Conservation (phyloP, 1,139 yeast species). For the Saccharomyces pastorianus region DNA sequence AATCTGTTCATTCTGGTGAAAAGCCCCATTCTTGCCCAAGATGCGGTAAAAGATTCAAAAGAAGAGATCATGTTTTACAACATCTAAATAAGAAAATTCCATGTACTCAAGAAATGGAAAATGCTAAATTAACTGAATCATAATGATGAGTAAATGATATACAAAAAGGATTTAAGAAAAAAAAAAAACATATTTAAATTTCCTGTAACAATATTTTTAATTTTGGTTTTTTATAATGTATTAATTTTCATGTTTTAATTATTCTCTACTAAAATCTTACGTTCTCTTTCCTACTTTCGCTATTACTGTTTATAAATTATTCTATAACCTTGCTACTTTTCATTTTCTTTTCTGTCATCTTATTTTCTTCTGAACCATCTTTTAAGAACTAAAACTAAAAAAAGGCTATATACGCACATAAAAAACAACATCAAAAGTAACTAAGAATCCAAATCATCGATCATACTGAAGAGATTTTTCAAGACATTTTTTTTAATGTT, state of each 20-base stretch:
- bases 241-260: background rate
- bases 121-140: conserved; percentile 8
- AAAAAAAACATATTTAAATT: background rate
- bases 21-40: conserved; percentile 30
- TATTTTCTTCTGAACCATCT: too few species aligned
- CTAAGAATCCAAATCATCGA: conserved; percentile 27
- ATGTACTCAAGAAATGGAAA: conserved; percentile 17
- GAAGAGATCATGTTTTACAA: conserved; percentile 31
- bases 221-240: background rate
- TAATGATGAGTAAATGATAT: conserved; percentile 7
- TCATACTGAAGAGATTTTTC: conserved; percentile 44
- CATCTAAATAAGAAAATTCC: conserved; percentile 29
- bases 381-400: too few species aligned
- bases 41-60: conserved; percentile 29
- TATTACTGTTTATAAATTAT: background rate
- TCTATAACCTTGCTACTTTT: too few species aligned
- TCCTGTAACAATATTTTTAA: background rate
- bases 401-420: background rate
- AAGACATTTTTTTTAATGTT: conserved; percentile 41
- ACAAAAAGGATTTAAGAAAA: conserved; percentile 1
- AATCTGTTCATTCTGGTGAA: conserved; percentile 29
- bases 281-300: background rate
- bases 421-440: background rate
- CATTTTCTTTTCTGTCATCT: too few species aligned
- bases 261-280: too few species aligned